Evolutionary conservation across 345 rosid genomes (phyloP).

Genomic region (Lepidium africanum): DNA sequence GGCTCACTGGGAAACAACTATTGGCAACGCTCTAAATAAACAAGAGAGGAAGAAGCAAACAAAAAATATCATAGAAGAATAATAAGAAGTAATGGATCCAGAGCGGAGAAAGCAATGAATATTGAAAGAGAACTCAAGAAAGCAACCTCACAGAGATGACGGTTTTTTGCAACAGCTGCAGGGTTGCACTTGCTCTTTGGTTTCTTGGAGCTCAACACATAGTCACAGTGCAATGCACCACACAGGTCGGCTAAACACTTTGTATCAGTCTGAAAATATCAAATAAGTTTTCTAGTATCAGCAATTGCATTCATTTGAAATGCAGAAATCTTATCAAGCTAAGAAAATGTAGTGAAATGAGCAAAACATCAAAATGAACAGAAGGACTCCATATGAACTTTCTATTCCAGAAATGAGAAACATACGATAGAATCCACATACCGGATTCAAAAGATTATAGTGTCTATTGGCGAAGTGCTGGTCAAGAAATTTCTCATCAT

Average conservation of each 20-base stretch:
- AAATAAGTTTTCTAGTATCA: neutral
- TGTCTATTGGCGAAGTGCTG: conserved; percentile 79
- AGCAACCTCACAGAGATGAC: conserved; percentile 83
- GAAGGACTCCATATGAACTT: neutral
- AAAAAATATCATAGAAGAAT: neutral
- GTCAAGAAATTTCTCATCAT: conserved; percentile 73
- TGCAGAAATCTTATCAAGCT: neutral
- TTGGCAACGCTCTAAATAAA: conserved; percentile 71
- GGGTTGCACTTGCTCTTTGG: conserved; percentile 74
- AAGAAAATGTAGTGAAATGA: neutral
- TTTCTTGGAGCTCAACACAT: conserved; percentile 48
- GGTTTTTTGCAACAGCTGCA: conserved; percentile 77
- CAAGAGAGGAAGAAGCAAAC: neutral
- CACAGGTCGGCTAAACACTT: conserved; percentile 94
- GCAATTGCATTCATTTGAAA: neutral
- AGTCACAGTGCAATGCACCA: conserved; percentile 96
- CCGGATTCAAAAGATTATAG: conserved; percentile 67
- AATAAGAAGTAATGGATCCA: neutral
- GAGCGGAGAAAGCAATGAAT: neutral
- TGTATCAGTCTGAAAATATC: conserved; percentile 47
- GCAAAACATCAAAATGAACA: neutral
- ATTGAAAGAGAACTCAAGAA: neutral
- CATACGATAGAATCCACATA: conserved; percentile 31
- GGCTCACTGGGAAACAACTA: conserved; percentile 77
- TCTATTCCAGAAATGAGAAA: neutral